A percentile compares a stretch with the other conserved stretches of the same genome.
Evolutionary conservation across 768 basidiomycete genomes (phyloP).

Genomic region (Boletales sp.): DNA sequence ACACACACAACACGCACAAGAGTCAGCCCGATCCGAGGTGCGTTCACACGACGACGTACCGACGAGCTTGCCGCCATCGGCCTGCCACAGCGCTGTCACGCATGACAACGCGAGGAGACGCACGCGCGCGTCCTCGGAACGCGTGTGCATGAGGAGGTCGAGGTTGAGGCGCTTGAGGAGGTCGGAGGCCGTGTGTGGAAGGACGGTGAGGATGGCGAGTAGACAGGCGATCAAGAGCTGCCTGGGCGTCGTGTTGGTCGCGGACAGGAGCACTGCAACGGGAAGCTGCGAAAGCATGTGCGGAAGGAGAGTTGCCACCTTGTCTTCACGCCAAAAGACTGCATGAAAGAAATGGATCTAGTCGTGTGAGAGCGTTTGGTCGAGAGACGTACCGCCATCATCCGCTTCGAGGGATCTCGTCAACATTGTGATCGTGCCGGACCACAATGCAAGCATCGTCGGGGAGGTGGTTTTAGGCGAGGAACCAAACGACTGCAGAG

Average conservation of each 20-base stretch:
- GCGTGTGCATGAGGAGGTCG: constrained; percentile 82
- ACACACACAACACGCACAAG: not conserved
- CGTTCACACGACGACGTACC: constrained; percentile 35
- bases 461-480: constrained; percentile 14
- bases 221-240: constrained; percentile 15
- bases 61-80: constrained; percentile 69
- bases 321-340: constrained; percentile 93
- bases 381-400: constrained; percentile 61
- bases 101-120: constrained; percentile 69
- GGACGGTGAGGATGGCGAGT: constrained; percentile 10
- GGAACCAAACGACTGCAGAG: constrained; percentile 49
- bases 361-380: not conserved
- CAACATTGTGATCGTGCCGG: constrained; percentile 54
- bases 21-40: not conserved
- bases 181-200: constrained; percentile 21
- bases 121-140: constrained; percentile 71
- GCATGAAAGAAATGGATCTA: not conserved
- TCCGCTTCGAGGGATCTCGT: constrained; percentile 72
- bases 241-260: constrained; percentile 4
- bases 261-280: constrained; percentile 37
- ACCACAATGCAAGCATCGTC: constrained; percentile 55
- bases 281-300: constrained; percentile 66
- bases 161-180: constrained; percentile 81
- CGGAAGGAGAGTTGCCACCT: constrained; percentile 57
- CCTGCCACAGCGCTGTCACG: constrained; percentile 70